Percentiles rank a stretch among this genome's conserved stretches.
These are phyloP conservation scores for Bryoerythrophyllum caledonicum DNA, from an alignment of 225 moss, liverwort and hornwort genomes.

Conservation along the genomic window DNA sequence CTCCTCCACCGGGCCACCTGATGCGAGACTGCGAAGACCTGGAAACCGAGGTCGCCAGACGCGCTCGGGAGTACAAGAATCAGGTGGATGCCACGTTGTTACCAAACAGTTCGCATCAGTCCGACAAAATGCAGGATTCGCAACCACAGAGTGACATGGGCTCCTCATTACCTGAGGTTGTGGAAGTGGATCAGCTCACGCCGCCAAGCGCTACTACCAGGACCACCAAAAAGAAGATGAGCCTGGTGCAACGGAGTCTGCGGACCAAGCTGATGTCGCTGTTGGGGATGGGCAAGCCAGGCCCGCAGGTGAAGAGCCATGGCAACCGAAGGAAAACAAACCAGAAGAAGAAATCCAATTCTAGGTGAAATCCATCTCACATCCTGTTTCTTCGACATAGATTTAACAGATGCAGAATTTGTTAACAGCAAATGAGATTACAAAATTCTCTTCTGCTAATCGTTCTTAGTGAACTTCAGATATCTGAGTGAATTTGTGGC, in stretches of 20 bases:
- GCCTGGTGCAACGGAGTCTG: not conserved
- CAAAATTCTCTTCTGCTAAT: not conserved
- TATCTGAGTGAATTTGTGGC: no score
- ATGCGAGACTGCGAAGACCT: slow-evolving; percentile 28
- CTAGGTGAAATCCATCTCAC: no score
- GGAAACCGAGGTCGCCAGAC: slow-evolving; percentile 13
- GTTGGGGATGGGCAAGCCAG: slow-evolving; percentile 1
- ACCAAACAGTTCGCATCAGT: slow-evolving; percentile 11
- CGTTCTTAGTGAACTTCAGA: no score
- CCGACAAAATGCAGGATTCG: not conserved
- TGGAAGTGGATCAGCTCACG: not conserved
- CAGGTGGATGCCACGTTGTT: not conserved
- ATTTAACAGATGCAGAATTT: no score
- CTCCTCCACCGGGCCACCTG: slow-evolving; percentile 14
- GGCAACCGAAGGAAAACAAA: not conserved
- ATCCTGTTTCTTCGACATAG: no score
- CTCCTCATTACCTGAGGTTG: not conserved
- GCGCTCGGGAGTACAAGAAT: slow-evolving; percentile 29
- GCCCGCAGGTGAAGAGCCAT: not conserved
- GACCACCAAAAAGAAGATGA: not conserved
- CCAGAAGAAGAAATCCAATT: not conserved
- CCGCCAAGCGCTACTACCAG: not conserved
- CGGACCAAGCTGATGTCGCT: slow-evolving; percentile 8
- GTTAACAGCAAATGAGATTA: no score
- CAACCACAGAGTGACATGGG: not conserved